Conservation (phyloP, 352 stramenopile species). For the Phytophthora macrochlamydospora region DNA sequence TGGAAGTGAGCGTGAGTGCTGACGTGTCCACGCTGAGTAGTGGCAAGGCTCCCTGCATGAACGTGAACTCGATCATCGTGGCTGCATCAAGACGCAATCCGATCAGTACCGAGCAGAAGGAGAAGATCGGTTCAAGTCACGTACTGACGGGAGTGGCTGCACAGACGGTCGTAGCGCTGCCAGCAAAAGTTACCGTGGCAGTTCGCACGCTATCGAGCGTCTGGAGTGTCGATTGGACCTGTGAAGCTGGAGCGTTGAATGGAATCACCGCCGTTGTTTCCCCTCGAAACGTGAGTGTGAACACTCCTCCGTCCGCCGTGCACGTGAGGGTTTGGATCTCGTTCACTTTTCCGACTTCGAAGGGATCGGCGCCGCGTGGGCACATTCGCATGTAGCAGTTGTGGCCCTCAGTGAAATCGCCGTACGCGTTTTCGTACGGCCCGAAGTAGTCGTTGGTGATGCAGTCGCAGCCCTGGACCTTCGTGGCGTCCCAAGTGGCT, state of each 20-base stretch:
- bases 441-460: constrained; percentile 68
- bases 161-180: constrained; percentile 42
- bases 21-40: constrained; percentile 39
- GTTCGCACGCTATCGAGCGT: constrained; percentile 52
- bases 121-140: constrained; percentile 8
- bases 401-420: constrained; percentile 55
- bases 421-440: constrained; percentile 58
- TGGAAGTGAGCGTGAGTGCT: constrained; percentile 45
- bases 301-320: constrained; percentile 53
- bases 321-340: constrained; percentile 73
- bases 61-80: constrained; percentile 71
- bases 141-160: constrained; percentile 42
- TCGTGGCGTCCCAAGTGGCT: constrained; percentile 82
- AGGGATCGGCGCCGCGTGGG: constrained; percentile 87
- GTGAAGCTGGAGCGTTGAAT: constrained; percentile 40
- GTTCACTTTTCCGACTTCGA: constrained; percentile 66
- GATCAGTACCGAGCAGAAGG: background rate
- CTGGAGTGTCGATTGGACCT: constrained; percentile 61
- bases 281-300: constrained; percentile 75
- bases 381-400: constrained; percentile 88
- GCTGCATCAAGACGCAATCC: constrained; percentile 21
- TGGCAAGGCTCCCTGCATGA: constrained; percentile 67
- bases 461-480: constrained; percentile 87
- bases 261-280: constrained; percentile 62
- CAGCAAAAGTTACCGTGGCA: constrained; percentile 62